A percentile compares a stretch with the other conserved stretches of the same genome.
Evolutionary conservation across 805 yeast genomes (phyloP).

Genomic region (Candida tallmaniae): DNA sequence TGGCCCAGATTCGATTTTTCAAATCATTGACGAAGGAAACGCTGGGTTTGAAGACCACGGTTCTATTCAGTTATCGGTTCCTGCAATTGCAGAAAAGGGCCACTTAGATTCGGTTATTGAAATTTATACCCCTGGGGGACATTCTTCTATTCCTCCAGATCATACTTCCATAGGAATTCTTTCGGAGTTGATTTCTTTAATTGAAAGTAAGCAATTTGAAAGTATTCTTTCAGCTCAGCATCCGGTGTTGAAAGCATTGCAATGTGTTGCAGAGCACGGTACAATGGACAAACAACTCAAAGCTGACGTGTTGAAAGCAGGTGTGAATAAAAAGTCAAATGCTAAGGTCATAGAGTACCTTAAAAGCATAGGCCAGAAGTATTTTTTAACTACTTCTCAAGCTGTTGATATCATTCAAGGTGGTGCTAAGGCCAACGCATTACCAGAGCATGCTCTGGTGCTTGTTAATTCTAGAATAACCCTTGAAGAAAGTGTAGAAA

Average conservation of each 20-base stretch:
- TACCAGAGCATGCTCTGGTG: slow-evolving; percentile 44
- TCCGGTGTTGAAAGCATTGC: slow-evolving; percentile 40
- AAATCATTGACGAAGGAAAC: slow-evolving; percentile 41
- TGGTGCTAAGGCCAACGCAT: slow-evolving; percentile 46
- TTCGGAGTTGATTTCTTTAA: slow-evolving; percentile 33
- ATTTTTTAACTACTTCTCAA: slow-evolving; percentile 42
- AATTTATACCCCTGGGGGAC: slow-evolving; percentile 45
- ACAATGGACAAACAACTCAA: slow-evolving; percentile 27
- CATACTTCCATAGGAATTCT: slow-evolving; percentile 47
- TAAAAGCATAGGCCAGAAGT: slow-evolving; percentile 23
- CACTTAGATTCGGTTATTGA: slow-evolving; percentile 35
- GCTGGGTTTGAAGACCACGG: slow-evolving; percentile 16
- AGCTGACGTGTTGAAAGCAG: slow-evolving; percentile 32
- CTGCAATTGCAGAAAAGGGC: slow-evolving; percentile 49
- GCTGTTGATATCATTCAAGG: slow-evolving; percentile 44
- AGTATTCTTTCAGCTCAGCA: slow-evolving; percentile 36
- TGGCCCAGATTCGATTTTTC: slow-evolving; percentile 40
- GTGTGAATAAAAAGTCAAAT: slow-evolving; percentile 31
- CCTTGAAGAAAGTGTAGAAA: slow-evolving; percentile 34
- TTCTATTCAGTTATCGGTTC: slow-evolving; percentile 37
- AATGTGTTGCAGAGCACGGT: slow-evolving; percentile 45
- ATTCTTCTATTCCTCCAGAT: slow-evolving; percentile 46
- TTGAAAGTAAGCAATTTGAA: slow-evolving; percentile 34
- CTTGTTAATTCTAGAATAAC: slow-evolving; percentile 44
- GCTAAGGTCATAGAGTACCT: slow-evolving; percentile 30